A percentile compares a stretch with the other conserved stretches of the same genome.
Evolutionary conservation across 208 protist species (phyloP).

Genomic region (Leishmania tarentolae): DNA sequence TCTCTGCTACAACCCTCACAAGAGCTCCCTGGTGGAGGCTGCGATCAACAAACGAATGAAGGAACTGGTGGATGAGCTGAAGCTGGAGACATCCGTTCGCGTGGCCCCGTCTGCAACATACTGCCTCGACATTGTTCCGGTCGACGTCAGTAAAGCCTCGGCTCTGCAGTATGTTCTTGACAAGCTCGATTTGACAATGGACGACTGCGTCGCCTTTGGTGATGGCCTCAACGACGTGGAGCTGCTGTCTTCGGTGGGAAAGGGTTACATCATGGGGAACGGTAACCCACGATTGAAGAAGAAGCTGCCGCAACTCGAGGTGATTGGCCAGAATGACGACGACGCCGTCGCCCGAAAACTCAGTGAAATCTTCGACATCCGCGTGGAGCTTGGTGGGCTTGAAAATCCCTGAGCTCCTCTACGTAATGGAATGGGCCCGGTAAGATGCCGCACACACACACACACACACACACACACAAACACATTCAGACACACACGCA

Average conservation of each 20-base stretch:
- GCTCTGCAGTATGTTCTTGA: slow-evolving; percentile 58
- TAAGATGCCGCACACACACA: not conserved
- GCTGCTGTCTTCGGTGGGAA: slow-evolving; percentile 60
- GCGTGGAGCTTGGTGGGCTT: not conserved
- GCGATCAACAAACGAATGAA: slow-evolving; percentile 38
- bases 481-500: not conserved
- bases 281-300: slow-evolving; percentile 53
- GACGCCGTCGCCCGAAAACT: slow-evolving; percentile 73
- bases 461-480: not conserved
- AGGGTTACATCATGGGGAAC: slow-evolving; percentile 79
- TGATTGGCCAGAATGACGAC: slow-evolving; percentile 61
- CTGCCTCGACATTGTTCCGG: slow-evolving; percentile 65
- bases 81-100: slow-evolving; percentile 30
- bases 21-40: slow-evolving; percentile 32
- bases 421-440: not conserved
- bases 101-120: slow-evolving; percentile 53
- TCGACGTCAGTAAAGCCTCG: slow-evolving; percentile 61
- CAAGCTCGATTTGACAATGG: slow-evolving; percentile 44
- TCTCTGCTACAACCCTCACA: slow-evolving; percentile 58
- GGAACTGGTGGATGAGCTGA: slow-evolving; percentile 26
- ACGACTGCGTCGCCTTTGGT: slow-evolving; percentile 73
- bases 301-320: slow-evolving; percentile 59
- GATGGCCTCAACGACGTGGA: slow-evolving; percentile 74
- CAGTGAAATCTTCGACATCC: slow-evolving; percentile 53
- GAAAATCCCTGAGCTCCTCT: not conserved